Base-by-base conservation (phyloP, 331 rosid species). In the Malus hybrid region DNA sequence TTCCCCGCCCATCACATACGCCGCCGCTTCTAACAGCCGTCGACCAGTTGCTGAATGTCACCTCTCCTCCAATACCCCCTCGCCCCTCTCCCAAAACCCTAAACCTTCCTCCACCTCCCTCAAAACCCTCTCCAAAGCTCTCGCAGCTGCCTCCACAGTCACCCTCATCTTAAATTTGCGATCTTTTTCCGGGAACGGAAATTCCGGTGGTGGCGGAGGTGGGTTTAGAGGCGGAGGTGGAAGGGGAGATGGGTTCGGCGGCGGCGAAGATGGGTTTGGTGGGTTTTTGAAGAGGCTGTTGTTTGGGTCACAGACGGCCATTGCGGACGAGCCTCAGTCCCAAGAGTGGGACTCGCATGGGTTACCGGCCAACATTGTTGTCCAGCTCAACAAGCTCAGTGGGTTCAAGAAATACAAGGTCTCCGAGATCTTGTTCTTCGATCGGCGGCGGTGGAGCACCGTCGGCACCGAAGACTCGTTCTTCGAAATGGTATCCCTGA, bases 341-440 rank as follows among this genome's bases (percentile, higher is more conserved):
- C 87, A 85, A 32, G 96, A 89, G 15, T 95, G 96, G 96, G 99
- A 95, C 75, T 82, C 92, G 7, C 99, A 95, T 44, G 97, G 97
- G 1, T 42, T 95, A 6, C 99, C 97, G 3, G 99, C 92, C 5
- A 90, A 92, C 85, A 92, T 92, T 60, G 87, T 82, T 4, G 88
- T 95, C n/a, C 97, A 86, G 80, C 86, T 95, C 55, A 89, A 71
- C 73, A 95, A 90, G 84, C 96, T 95, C 10, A 95, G 97, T 44
- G 93, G 91, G 3, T 95, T 95, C 76, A 95, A 92, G 78, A 95
- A 90, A 32, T 95, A 95, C 79, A 95, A 87, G 75, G 78, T 95
- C n/a, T 90, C 97, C 0, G 97, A 92, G 16, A 95, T 95, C 62
- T 34, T 70, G 2, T 95, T 95, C 86, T 88, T 86, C 59, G 99